Conservation (phyloP, 306 rosid genomes). For the Rosa lucieae region DNA sequence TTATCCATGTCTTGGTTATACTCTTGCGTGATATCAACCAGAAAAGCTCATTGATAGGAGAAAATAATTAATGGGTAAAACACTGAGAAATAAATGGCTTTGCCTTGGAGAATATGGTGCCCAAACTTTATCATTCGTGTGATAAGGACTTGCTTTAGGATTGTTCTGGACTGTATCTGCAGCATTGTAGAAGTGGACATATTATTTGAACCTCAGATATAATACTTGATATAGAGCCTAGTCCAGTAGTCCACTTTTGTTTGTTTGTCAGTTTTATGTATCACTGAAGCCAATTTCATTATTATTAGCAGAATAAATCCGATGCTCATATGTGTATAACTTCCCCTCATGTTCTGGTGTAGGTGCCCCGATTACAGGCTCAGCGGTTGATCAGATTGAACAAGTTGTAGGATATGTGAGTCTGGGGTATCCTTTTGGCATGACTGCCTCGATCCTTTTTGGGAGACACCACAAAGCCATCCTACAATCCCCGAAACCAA, state of each 20-base stretch:
- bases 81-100: not conserved
- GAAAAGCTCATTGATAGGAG: not conserved
- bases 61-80: not conserved
- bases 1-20: not conserved
- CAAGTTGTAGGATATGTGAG: constrained; percentile 83
- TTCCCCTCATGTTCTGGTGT: constrained; percentile 15
- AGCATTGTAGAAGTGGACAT: not conserved
- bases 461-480: constrained; percentile 86
- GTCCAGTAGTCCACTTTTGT: not conserved
- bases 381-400: constrained; percentile 76
- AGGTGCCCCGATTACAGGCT: constrained; percentile 98
- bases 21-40: not conserved
- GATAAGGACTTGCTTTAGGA: not conserved
- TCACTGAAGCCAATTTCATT: not conserved
- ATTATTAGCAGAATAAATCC: not conserved
- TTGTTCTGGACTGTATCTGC: not conserved
- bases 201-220: not conserved
- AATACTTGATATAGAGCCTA: not conserved
- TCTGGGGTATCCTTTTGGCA: constrained; percentile 95
- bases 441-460: constrained; percentile 77
- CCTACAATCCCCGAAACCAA: constrained; percentile 67
- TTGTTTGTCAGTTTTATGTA: not conserved
- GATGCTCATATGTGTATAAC: not conserved
- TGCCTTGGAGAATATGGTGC: not conserved
- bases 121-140: not conserved